Evolutionary conservation across 2,329 filamentous ascomycete genomes (phyloP), one percentile per base, ranked within the genome.

Genomic region (Dactylellina leptospora): DNA sequence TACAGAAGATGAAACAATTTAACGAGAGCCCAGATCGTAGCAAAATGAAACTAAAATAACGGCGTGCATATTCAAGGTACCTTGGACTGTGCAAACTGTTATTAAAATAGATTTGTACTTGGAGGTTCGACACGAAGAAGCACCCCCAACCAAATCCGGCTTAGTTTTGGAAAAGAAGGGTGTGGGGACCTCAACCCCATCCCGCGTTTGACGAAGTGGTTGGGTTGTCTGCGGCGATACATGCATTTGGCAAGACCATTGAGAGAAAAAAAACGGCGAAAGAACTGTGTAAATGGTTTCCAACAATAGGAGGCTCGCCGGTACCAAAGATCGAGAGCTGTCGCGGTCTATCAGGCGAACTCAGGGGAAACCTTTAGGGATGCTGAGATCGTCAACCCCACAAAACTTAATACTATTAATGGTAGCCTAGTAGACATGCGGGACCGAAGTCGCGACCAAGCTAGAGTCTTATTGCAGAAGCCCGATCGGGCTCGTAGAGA

Each of bases 151-250:
- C 50, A n/a, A 64, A 68, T 68, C 3, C 51, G 64, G 56, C 30
- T 45, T 56, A 44, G 51, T 33, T 22, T 18, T 23, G 11, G 56
- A 16, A 25, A 28, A 30, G 25, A 23, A 20, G 48, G 28, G 48
- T 36, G 45, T 62, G 58, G 50, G 11, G 47, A 51, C 40, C 3
- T 22, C 28, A 13, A 45, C 54, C 20, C 13, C 3, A 8, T 44
- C 23, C 53, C n/a, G 36, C 54, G 23, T 30, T 33, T 28, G 40
- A 59, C 23, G 54, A 51, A 22, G 6, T 3, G 16, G 30, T 28
- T 42, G 33, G 36, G 44, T 51, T 69, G 63, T 58, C 55, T 63
- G 44, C 66, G 66, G 66, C 66, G 66, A 71, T 51, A 53, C 36
- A 53, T 71, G 58, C 28, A 71, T 63, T 71, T 22, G 58, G 66